Evolutionary conservation across 108 stramenopile genomes (phyloP).

Genomic region (Skeletonema potamos): DNA sequence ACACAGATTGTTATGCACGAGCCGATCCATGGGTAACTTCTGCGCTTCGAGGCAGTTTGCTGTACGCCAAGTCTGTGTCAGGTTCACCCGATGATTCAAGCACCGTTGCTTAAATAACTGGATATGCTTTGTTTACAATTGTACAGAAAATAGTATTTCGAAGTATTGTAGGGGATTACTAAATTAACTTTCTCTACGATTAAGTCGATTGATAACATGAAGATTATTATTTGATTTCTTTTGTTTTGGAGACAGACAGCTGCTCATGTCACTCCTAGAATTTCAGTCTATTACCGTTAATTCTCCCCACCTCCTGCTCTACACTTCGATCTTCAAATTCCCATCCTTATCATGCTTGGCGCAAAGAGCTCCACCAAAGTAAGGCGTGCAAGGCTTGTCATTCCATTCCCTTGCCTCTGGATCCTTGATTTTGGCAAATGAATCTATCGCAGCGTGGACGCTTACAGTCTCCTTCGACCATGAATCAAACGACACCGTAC

Average conservation of each 20-base stretch:
- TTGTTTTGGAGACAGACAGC: no score
- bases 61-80: not conserved
- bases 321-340: not conserved
- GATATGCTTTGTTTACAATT: no score
- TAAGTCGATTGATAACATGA: no score
- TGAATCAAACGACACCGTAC: conserved; percentile 26
- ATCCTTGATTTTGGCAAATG: conserved; percentile 44
- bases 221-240: no score
- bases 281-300: no score
- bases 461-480: conserved; percentile 42
- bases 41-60: not conserved
- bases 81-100: not conserved
- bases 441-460: conserved; percentile 40
- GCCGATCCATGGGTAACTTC: not conserved
- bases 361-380: conserved; percentile 50
- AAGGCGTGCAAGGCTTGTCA: conserved; percentile 37
- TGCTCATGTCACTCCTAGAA: no score
- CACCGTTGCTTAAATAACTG: not conserved
- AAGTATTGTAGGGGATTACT: no score
- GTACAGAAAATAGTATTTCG: no score
- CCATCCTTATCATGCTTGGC: conserved; percentile 55
- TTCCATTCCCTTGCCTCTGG: conserved; percentile 52
- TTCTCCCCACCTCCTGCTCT: no score
- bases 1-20: not conserved
- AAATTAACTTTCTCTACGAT: no score